Evolutionary conservation across 2,329 filamentous ascomycete genomes (phyloP).

Genomic region (Exophiala alcalophila): DNA sequence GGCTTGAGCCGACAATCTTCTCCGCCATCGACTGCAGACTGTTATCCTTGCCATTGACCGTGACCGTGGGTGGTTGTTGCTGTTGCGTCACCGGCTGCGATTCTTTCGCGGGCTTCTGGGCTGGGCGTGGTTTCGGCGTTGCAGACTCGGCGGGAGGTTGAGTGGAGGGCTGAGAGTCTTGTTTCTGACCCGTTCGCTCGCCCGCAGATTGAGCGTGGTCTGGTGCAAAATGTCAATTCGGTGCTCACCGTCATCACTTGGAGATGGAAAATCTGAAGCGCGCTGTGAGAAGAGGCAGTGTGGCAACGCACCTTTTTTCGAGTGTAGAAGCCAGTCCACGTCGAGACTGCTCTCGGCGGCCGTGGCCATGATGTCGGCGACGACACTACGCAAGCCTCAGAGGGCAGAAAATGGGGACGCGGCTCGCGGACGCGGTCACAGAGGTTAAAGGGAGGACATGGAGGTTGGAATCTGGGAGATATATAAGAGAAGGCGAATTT

Average conservation of each 20-base stretch:
- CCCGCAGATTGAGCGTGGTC: slow-evolving; percentile 23
- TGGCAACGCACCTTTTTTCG: slow-evolving; percentile 67
- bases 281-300: not conserved
- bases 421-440: slow-evolving; percentile 1
- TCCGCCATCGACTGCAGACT: slow-evolving; percentile 5
- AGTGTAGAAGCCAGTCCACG: slow-evolving; percentile 87
- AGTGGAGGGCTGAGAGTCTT: slow-evolving; percentile 22
- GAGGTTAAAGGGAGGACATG: slow-evolving; percentile 6
- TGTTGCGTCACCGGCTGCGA: slow-evolving; percentile 11
- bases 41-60: slow-evolving; percentile 16
- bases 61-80: slow-evolving; percentile 7
- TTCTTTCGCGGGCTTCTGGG: slow-evolving; percentile 25
- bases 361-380: slow-evolving; percentile 49
- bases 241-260: not conserved
- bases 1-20: slow-evolving; percentile 7
- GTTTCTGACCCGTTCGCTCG: slow-evolving; percentile 30
- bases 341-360: slow-evolving; percentile 63
- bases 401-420: not conserved
- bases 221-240: slow-evolving; percentile 8
- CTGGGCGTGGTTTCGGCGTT: slow-evolving; percentile 12
- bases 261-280: not conserved
- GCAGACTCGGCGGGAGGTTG: slow-evolving; percentile 26
- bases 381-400: not conserved
- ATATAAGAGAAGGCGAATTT: not conserved
- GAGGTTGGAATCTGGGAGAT: no score